A percentile compares a stretch with the other conserved stretches of the same genome.
phyloP scores from a whole-genome alignment of 192 early-diverging fungal species.

The Coemansia sp. region DNA sequence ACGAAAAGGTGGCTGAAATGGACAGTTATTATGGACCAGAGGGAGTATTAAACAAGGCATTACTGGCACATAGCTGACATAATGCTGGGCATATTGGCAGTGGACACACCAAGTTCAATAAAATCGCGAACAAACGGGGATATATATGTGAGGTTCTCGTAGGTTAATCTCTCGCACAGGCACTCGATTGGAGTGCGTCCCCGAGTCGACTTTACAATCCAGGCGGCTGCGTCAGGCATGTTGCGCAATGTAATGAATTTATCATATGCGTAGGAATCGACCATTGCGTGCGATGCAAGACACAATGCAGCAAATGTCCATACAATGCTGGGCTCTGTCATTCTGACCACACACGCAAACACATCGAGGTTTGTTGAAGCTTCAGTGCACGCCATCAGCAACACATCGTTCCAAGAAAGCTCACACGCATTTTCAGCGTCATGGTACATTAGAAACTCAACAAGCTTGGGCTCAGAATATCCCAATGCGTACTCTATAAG shows the following conservation, averaged over 20 bases:
- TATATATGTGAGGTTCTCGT: conserved; percentile 29
- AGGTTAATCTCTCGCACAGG: conserved; percentile 37
- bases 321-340: conserved; percentile 33
- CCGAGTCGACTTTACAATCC: conserved; percentile 22
- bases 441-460: conserved; percentile 28
- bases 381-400: conserved; percentile 42
- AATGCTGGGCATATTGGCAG: conserved; percentile 31
- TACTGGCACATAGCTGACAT: conserved; percentile 25
- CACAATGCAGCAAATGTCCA: conserved; percentile 44
- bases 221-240: conserved; percentile 15
- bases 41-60: not conserved
- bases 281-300: conserved; percentile 34
- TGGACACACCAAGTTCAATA: conserved; percentile 28
- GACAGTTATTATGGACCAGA: too few relatives aligned
- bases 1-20: too few relatives aligned
- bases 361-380: conserved; percentile 25
- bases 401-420: conserved; percentile 37
- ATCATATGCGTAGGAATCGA: conserved; percentile 23
- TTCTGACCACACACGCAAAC: conserved; percentile 18
- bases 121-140: conserved; percentile 41
- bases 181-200: conserved; percentile 42
- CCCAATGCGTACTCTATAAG: conserved; percentile 38
- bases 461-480: conserved; percentile 14
- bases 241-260: conserved; percentile 34
- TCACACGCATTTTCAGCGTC: conserved; percentile 6